Evolutionary conservation across 164 flowering plant species (phyloP).

Genomic region (Vitis rotundifolia): DNA sequence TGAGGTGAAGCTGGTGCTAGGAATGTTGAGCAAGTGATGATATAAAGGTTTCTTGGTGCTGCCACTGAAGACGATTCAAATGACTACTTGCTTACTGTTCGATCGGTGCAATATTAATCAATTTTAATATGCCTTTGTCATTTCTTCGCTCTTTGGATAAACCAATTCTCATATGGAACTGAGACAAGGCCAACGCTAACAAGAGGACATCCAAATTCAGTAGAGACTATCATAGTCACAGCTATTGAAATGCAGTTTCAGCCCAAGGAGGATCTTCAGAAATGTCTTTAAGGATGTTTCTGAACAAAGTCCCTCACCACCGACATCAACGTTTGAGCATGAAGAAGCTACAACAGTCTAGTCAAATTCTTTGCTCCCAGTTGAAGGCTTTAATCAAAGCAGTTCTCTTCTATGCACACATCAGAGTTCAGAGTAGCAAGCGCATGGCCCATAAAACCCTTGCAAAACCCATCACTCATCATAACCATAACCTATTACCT

Average conservation of each 20-base stretch:
- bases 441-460: slow-evolving; percentile 15
- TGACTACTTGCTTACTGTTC: too few relatives aligned
- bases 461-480: too few relatives aligned
- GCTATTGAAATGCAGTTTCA: slow-evolving; percentile 11
- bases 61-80: too few relatives aligned
- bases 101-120: too few relatives aligned
- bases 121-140: too few relatives aligned
- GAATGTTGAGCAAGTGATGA: too few relatives aligned
- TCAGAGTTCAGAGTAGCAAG: slow-evolving; percentile 42
- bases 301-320: slow-evolving; percentile 27
- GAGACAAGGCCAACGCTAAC: slow-evolving; percentile 14
- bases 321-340: slow-evolving; percentile 21
- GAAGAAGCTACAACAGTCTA: slow-evolving; percentile 25
- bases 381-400: slow-evolving; percentile 19
- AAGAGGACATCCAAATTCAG: slow-evolving; percentile 18
- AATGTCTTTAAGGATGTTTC: slow-evolving; percentile 6
- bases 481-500: too few relatives aligned
- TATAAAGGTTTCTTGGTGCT: too few relatives aligned
- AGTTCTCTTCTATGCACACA: slow-evolving; percentile 19
- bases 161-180: slow-evolving; percentile 8
- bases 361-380: slow-evolving; percentile 26
- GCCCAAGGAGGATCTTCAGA: slow-evolving; percentile 15
- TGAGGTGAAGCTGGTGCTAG: too few relatives aligned
- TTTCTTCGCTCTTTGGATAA: too few relatives aligned
- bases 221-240: slow-evolving; percentile 11